Base-by-base conservation (phyloP, 176 grass and related monocot genomes). In the Lolium multiflorum region DNA sequence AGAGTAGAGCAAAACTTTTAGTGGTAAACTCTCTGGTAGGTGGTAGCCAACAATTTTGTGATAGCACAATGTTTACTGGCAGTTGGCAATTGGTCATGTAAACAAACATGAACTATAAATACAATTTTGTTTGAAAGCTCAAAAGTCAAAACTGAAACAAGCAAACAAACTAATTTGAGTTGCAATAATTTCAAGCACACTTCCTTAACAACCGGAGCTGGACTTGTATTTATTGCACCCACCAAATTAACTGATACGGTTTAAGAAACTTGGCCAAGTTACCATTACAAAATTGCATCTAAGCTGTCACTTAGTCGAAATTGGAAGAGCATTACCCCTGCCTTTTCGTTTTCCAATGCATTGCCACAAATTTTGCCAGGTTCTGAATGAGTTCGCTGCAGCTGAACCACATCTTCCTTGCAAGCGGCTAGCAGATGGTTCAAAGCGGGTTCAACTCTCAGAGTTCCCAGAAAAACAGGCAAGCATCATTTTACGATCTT, bases 371-470 rank as follows among this genome's bases (percentile, higher is more conserved):
- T 76, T 86, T 85, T 88, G 86, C 64, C 89, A 98, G 94, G 93
- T 98, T 86, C 88, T 92, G 52, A 98, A 98, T 89, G 97, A 98
- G 86, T 98, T 92, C 82, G 89, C 86, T 86, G 88, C 93, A 85
- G 84, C 88, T 92, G 89, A 90, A 88, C 46, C 73, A 76, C 76
- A 63, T 86, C 78, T 85, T 43, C 91, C 91, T 72, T 89, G 92
- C 81, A 98, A 98, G 82, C 89, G 92, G 76, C 77, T 94, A 91
- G 94, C 94, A 50, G 97, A 96, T 71, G 92, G 94, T 54, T 96
- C 90, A 0, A 98, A 98, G 84, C 90, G 93, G 62, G 96, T 96
- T 85, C 90, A 88, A 28, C 88, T 96, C 26, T 89, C 93, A 2
- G 76, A 89, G 39, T 94, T 91, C 39, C 41, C 21, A 81, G 20